These are phyloP conservation scores for Colletotrichum chlorophyti DNA, from an alignment of 2,329 filamentous ascomycete genomes.

Conservation along the genomic window DNA sequence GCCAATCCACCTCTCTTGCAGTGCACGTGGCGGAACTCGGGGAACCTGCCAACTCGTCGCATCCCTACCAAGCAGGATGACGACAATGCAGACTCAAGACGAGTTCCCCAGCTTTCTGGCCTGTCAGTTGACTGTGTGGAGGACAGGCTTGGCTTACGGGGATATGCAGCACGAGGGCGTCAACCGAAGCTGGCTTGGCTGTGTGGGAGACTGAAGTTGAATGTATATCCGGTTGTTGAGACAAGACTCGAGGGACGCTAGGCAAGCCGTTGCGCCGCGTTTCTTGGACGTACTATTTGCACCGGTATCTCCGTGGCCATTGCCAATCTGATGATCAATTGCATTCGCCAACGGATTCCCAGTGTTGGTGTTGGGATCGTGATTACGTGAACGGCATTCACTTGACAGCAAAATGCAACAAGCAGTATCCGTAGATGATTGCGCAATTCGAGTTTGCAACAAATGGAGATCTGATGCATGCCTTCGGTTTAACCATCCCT, in stretches of 20 bases:
- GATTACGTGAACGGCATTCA: too few species aligned
- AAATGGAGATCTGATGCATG: too few species aligned
- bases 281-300: too few species aligned
- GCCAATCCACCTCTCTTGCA: conserved; percentile 7
- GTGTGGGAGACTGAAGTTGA: conserved; percentile 7
- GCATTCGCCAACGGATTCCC: not conserved
- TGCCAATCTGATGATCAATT: not conserved
- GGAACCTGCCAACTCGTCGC: not conserved
- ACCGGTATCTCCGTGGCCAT: not conserved
- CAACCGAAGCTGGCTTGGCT: not conserved
- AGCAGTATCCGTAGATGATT: too few species aligned
- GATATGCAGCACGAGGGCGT: not conserved
- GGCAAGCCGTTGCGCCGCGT: not conserved
- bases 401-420: too few species aligned
- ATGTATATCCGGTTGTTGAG: conserved; percentile 25
- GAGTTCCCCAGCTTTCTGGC: conserved; percentile 14
- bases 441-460: too few species aligned
- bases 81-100: not conserved
- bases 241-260: too few species aligned
- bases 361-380: not conserved
- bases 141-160: conserved; percentile 1
- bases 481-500: too few species aligned
- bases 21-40: conserved; percentile 19
- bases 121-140: not conserved
- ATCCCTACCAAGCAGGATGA: conserved; percentile 1